Conservation (phyloP, 1,139 yeast genomes). For the Scheffersomyces insectosa region DNA sequence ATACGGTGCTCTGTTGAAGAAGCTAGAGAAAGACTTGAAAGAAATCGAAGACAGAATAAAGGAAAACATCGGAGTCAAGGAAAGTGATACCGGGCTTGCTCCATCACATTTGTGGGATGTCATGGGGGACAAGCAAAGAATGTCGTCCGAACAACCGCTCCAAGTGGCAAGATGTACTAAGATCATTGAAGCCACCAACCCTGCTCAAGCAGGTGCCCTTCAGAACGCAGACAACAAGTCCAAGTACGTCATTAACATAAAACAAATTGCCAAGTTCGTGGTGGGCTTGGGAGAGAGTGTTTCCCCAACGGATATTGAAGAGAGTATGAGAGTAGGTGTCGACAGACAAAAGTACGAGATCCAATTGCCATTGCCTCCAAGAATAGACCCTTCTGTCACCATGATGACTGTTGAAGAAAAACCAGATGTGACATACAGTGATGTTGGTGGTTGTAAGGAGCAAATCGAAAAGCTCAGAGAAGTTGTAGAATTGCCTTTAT, state of each 20-base stretch:
- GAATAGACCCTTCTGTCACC: constrained; percentile 97
- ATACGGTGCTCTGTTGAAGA: constrained; percentile 77
- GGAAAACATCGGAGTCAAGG: constrained; percentile 91
- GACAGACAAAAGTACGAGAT: constrained; percentile 96
- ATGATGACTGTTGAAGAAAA: constrained; percentile 99
- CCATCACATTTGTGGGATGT: constrained; percentile 98
- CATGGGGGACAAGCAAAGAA: constrained; percentile 90
- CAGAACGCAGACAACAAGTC: constrained; percentile 77
- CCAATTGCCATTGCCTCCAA: constrained; percentile 94
- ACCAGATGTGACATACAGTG: constrained; percentile 88
- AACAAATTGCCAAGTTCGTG: constrained; percentile 97
- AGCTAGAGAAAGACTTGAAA: constrained; percentile 81
- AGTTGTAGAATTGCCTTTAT: constrained; percentile 91
- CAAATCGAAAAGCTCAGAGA: constrained; percentile 96
- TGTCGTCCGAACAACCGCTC: constrained; percentile 91
- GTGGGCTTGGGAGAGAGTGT: constrained; percentile 96
- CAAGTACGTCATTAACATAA: constrained; percentile 92
- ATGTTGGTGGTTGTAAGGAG: constrained; percentile 97
- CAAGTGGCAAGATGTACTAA: constrained; percentile 99
- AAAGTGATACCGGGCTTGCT: constrained; percentile 93
- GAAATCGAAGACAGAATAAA: constrained; percentile 82
- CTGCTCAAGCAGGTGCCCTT: constrained; percentile 38
- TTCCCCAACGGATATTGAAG: constrained; percentile 97
- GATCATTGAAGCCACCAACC: constrained; percentile 66
- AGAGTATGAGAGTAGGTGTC: constrained; percentile 99